Evolutionary conservation across 495 filamentous ascomycete genomes (phyloP), one percentile per base, ranked within the genome.

Genomic region (Letharia lupina): DNA sequence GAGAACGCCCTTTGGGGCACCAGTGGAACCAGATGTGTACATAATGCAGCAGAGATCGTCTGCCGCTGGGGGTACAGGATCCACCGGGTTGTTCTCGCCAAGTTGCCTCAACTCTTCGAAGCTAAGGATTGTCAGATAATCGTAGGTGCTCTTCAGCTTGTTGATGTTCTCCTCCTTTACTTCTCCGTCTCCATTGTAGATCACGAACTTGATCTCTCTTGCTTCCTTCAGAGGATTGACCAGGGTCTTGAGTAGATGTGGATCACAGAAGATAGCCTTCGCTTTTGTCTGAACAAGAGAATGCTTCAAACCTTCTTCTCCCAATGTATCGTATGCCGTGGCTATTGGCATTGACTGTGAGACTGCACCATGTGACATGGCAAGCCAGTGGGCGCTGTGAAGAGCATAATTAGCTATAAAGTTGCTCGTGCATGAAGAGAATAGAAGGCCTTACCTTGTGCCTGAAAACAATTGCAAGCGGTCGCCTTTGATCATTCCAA

Each of bases 21-120:
- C 94, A 7, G 94, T 98, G n/a, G 93, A 96, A 54, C 94, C 94
- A 41, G 94, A 98, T 3, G 94, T 98, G 80, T 98, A 98, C 94
- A 98, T 98, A 76, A 98, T 96, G 75, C 94, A 96, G 82, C 89
- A 94, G 16, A 98, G 84, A 74, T 96, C 93, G 60, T 96, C 90
- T 3, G 90, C 83, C 37, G 80, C 76, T 5, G 94, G 93, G 48
- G 91, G 89, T 23, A 90, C 86, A 23, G 90, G 85, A 12, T 97
- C 93, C 57, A 86, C 84, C 12, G 84, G 86, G 73, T 95, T 94
- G 67, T 90, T 86, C 75, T 91, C 83, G 71, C 94, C 94, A 54
- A 89, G 78, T 77, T 94, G 87, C 67, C 84, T 76, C 66, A 98
- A 78, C 50, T 97, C 91, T 62, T 96, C 91, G 69, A 94, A 88